Conservation (phyloP, 495 filamentous ascomycete species). For the Neurospora tetrasperma region DNA sequence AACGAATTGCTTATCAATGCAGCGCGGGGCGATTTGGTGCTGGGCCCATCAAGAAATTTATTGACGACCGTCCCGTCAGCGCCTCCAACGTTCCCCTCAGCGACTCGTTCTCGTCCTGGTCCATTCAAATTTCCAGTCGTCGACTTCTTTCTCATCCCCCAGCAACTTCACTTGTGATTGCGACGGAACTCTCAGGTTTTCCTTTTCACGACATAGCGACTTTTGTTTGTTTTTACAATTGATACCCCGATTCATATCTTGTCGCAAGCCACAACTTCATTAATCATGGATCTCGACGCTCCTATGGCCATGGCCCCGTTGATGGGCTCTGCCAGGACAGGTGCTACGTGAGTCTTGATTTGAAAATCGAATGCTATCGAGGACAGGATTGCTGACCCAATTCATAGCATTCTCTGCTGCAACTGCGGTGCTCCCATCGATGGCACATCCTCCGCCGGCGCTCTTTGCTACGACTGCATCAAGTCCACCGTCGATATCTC, state of each 20-base stretch:
- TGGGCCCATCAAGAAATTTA: constrained; percentile 7
- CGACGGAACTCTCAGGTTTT: neutral
- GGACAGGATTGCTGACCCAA: constrained; percentile 5
- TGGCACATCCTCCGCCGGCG: constrained; percentile 75
- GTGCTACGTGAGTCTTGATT: constrained; percentile 46
- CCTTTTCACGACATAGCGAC: neutral
- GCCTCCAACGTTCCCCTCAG: neutral
- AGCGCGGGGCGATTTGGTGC: constrained; percentile 7
- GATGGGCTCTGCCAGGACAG: constrained; percentile 35
- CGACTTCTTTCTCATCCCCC: neutral
- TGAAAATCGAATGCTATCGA: neutral
- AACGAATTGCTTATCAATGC: constrained; percentile 6
- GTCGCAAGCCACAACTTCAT: neutral
- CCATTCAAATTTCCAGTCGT: neutral
- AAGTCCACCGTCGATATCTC: constrained; percentile 89
- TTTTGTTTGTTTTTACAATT: neutral
- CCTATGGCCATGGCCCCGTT: constrained; percentile 45
- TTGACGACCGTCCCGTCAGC: neutral
- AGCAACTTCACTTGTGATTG: neutral
- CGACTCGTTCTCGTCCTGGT: neutral
- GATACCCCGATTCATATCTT: neutral
- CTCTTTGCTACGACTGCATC: constrained; percentile 88
- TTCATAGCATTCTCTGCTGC: constrained; percentile 73
- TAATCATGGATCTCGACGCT: constrained; percentile 59
- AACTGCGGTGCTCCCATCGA: constrained; percentile 92